A percentile compares a stretch with the other conserved stretches of the same genome.
These are phyloP conservation scores for Bipolaris bicolor DNA, from an alignment of 2,329 filamentous ascomycete genomes.

Conservation along the genomic window DNA sequence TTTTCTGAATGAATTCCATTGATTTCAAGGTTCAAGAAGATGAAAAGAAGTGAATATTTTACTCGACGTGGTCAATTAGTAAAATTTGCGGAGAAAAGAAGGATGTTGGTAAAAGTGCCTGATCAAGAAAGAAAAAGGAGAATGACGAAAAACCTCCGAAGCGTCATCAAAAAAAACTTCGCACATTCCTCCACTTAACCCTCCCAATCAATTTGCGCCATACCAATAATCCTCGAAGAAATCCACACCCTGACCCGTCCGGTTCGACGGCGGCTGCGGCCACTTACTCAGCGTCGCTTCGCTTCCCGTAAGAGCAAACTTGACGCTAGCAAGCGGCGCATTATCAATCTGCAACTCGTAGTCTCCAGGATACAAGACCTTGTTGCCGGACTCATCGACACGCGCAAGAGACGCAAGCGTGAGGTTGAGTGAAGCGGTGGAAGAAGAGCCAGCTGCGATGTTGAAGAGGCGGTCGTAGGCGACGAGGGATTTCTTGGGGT, in stretches of 20 bases:
- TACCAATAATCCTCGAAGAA: conserved; percentile 31
- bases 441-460: conserved; percentile 46
- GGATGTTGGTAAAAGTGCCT: no score
- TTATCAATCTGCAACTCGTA: conserved; percentile 49
- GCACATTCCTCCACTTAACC: no score
- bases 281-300: conserved; percentile 34
- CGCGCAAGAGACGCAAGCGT: conserved; percentile 59
- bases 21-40: no score
- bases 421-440: conserved; percentile 51
- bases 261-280: conserved; percentile 35
- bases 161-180: no score
- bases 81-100: no score
- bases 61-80: no score
- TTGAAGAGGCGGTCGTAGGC: conserved; percentile 56
- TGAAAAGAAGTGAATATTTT: no score
- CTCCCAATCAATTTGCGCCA: no score
- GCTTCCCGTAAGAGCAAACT: conserved; percentile 35
- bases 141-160: no score
- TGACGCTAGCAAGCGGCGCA: conserved; percentile 18
- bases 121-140: no score
- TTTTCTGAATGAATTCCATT: no score
- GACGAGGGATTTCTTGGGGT: conserved; percentile 61
- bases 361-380: conserved; percentile 60
- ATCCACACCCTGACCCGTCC: conserved; percentile 26
- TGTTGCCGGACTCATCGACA: conserved; percentile 58